Evolutionary conservation across 129 eudicot genomes (phyloP), one percentile per base, ranked within the genome.

Genomic region (Ambrosia artemisiifolia): DNA sequence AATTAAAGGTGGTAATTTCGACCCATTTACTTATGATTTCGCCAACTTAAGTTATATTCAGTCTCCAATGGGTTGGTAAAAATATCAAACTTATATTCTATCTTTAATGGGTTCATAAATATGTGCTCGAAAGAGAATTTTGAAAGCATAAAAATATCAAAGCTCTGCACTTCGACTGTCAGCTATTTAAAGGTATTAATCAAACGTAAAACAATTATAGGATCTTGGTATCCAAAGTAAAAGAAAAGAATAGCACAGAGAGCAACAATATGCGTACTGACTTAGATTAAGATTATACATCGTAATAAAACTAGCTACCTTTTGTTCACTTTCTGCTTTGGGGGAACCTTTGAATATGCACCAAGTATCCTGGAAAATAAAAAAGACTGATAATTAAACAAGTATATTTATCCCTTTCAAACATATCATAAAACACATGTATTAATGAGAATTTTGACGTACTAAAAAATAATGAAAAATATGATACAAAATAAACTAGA

Each of bases 301-400:
- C 19, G 32, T 60, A 12, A 33, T 32, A 30, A 60, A 2, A 11
- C 19, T 60, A 19, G 62, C 78, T 82, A 89, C 96, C 96, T 89
- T 82, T 86, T 86, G 84, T 67, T 86, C 65, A 72, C 88, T 77
- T 79, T 76, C 74, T 78, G 84, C 82, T 86, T 82, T 28, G 86
- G 75, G 76, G 91, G 82, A 69, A 82, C 85, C 81, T 83, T 89
- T 16, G 96, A 68, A 67, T 84, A 86, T 53, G 92, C 89, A 44
- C 80, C 78, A 36, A 89, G 88, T 82, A 89, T 86, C 88, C 96
- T 89, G 88, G 4, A 69, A 62, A 54, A 36, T 0, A 12, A 11
- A 77, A 68, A 33, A 2, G 30, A 8, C 6, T 2, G 14, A 56
- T 56, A 57, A 57, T 57, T 34, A 57, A 57, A 24, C 17, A 13